Conservation (phyloP, 805 yeast species). For the Ogataea trehaloabstinens region DNA sequence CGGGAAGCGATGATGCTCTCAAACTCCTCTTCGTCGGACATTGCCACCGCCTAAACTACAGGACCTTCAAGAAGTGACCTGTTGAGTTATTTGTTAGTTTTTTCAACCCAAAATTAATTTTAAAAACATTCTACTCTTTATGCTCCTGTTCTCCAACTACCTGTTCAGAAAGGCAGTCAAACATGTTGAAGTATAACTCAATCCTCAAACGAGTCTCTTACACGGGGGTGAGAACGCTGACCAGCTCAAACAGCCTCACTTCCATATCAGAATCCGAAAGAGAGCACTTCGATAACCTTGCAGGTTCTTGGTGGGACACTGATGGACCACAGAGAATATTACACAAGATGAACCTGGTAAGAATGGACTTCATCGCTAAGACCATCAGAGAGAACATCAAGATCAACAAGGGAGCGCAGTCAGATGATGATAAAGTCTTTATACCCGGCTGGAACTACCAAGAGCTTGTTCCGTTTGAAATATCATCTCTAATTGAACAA, state of each 20-base stretch:
- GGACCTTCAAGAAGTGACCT: too few relatives aligned
- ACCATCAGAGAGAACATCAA: constrained; percentile 47
- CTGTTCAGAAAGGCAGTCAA: not conserved
- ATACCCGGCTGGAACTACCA: constrained; percentile 72
- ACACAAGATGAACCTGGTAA: constrained; percentile 87
- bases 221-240: not conserved
- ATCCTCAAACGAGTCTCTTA: too few relatives aligned
- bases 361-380: constrained; percentile 82
- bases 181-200: not conserved
- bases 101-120: too few relatives aligned
- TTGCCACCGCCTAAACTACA: too few relatives aligned
- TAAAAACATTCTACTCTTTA: too few relatives aligned
- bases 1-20: constrained; percentile 74
- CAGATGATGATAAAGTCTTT: constrained; percentile 48
- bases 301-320: constrained; percentile 98
- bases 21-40: constrained; percentile 34
- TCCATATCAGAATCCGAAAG: constrained; percentile 61
- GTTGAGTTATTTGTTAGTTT: too few relatives aligned
- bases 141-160: too few relatives aligned
- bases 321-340: constrained; percentile 89
- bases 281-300: constrained; percentile 79
- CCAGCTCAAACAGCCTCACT: constrained; percentile 18
- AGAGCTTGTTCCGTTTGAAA: constrained; percentile 60
- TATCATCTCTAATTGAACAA: constrained; percentile 43
- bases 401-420: constrained; percentile 38